Conservation (phyloP, 108 stramenopile species). For the Mediolabrus comicus region DNA sequence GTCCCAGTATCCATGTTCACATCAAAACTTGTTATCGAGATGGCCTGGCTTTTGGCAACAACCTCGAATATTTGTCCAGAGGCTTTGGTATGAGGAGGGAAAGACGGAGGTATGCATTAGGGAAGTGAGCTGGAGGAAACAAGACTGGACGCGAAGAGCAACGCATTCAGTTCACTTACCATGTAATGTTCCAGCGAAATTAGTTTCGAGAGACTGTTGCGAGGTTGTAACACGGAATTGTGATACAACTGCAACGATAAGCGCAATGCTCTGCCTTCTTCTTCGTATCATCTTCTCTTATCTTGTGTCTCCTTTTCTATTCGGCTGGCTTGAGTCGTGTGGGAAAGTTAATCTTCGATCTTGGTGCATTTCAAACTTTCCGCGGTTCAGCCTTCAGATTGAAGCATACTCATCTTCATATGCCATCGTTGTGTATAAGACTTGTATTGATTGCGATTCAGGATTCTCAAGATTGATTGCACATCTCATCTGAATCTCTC, state of each 20-base stretch:
- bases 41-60: background rate
- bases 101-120: background rate
- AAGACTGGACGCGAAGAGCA: background rate
- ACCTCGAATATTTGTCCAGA: conserved; percentile 13
- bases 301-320: too few relatives aligned
- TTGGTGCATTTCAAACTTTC: too few relatives aligned
- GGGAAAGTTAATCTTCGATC: too few relatives aligned
- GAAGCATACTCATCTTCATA: too few relatives aligned
- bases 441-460: too few relatives aligned
- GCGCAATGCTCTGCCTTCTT: background rate
- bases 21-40: conserved; percentile 6
- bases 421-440: too few relatives aligned
- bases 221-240: background rate
- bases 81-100: background rate
- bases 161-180: background rate
- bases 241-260: background rate
- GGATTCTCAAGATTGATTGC: too few relatives aligned
- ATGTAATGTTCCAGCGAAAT: background rate
- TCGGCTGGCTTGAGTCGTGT: too few relatives aligned
- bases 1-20: conserved; percentile 14
- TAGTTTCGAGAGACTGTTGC: background rate
- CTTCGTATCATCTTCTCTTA: background rate
- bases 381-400: too few relatives aligned
- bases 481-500: too few relatives aligned
- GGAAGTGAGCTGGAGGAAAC: background rate